These are phyloP conservation scores for Phytopythium vexans DNA, from an alignment of 352 stramenopile genomes.

Conservation along the genomic window DNA sequence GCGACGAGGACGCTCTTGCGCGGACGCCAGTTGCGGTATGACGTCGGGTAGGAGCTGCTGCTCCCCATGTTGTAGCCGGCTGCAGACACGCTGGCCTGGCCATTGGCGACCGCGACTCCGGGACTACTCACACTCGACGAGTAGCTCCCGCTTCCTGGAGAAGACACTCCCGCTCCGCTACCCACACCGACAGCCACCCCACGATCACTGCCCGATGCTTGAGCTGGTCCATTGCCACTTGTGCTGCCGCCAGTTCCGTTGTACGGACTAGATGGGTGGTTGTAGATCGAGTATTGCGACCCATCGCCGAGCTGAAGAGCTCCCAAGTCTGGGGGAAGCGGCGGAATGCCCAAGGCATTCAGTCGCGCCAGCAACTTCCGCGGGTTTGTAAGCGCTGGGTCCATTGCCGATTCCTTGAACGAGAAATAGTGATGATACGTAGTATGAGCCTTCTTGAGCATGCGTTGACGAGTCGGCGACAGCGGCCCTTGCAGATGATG, in stretches of 20 bases:
- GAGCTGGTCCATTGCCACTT: conserved; percentile 11
- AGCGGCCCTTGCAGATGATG: conserved; percentile 39
- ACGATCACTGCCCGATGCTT: conserved; percentile 25
- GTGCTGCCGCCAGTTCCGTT: conserved; percentile 19
- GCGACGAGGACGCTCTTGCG: conserved; percentile 82
- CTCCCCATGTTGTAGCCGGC: conserved; percentile 14
- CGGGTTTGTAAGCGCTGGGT: conserved; percentile 74
- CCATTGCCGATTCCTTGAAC: conserved; percentile 80
- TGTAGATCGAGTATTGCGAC: conserved; percentile 78
- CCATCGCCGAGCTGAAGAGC: conserved; percentile 68
- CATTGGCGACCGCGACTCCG: conserved; percentile 23
- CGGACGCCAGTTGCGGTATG: conserved; percentile 77
- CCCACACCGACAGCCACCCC: conserved; percentile 11
- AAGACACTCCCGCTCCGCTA: conserved; percentile 14
- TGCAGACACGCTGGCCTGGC: neutral
- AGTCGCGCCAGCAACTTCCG: conserved; percentile 89
- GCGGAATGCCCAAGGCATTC: conserved; percentile 89
- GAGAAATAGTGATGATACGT: conserved; percentile 71
- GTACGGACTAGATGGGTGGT: conserved; percentile 63
- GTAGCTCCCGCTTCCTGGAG: conserved; percentile 24
- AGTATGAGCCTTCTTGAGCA: conserved; percentile 61
- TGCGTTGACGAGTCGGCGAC: conserved; percentile 57
- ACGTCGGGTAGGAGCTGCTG: conserved; percentile 35
- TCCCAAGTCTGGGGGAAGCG: conserved; percentile 89
- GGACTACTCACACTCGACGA: conserved; percentile 9